A percentile compares a stretch with the other conserved stretches of the same genome.
Evolutionary conservation across 1,139 yeast species (phyloP).

Genomic region (Arxiozyma slooffiae): DNA sequence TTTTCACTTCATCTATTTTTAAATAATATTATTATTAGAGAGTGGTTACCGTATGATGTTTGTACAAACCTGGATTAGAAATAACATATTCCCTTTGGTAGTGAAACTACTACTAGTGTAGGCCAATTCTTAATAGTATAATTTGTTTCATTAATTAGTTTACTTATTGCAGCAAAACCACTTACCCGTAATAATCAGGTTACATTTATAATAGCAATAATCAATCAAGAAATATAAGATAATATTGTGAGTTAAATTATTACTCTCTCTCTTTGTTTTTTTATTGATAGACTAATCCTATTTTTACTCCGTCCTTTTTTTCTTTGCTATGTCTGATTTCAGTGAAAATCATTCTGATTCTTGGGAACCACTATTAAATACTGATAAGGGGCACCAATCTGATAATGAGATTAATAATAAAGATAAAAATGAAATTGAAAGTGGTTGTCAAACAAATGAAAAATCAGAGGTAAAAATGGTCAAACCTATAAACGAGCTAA

Average conservation of each 20-base stretch:
- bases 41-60: too few relatives aligned
- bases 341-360: slow-evolving; percentile 5
- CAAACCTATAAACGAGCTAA: background rate
- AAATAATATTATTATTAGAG: too few relatives aligned
- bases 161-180: background rate
- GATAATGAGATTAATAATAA: background rate
- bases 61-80: too few relatives aligned
- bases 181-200: too few relatives aligned
- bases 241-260: background rate
- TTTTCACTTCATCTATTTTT: too few relatives aligned
- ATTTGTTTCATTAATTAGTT: too few relatives aligned
- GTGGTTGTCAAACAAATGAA: background rate
- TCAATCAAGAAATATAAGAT: background rate
- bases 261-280: background rate
- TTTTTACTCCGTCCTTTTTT: too few relatives aligned
- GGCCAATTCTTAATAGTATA: background rate
- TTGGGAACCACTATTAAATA: slow-evolving; percentile 15
- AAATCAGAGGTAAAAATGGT: background rate
- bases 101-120: too few relatives aligned
- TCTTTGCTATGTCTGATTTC: background rate
- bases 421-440: background rate
- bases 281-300: too few relatives aligned
- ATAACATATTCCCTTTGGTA: background rate
- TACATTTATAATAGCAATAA: background rate
- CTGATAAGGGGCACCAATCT: slow-evolving; percentile 4